Base-by-base conservation (phyloP, 208 protist species). In the Trypanosoma melophagium region DNA sequence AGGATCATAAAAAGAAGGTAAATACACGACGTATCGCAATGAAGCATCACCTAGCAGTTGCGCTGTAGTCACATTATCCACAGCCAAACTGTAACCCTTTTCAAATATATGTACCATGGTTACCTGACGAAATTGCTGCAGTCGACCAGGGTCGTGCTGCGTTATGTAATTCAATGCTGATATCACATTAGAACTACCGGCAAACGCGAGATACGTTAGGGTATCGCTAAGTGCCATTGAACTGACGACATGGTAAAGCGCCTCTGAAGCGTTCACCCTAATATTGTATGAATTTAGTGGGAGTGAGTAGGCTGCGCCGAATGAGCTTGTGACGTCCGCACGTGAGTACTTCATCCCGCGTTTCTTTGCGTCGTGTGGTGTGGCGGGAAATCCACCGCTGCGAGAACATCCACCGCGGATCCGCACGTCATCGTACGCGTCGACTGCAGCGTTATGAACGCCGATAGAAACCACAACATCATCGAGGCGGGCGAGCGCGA, bases 331-430 rank as follows among this genome's bases (percentile, higher is more conserved):
- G n/a, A 79, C 73, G 41, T 83, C 77, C n/a, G 68, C 72, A 31
- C 67, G 59, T 12, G 77, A 78, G 53, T 68, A 78, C 53, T 12
- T 17, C 77, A 83, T 79, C 1, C 68, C 73, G 47, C 77, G 71
- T 17, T 45, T 51, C 17, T 14, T 12, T 14, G 77, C 66, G 55
- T 83, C 77, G 4, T 50, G 58, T 4, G 77, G 77, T 0, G 72
- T 83, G 17, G 63, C 17, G n/a, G 77, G 77, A 58, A 83, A 83
- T 31, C 77, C 77, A 21, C 69, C 67, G 14, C 31, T 61, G 19
- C 40, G 44, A 3, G 22, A 13, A 40, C 77, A 83, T 9, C 54
- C 69, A 47, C 72, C 66, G 7, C 70, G 61, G 7, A 49, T 63
- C 5, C 41, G 54, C 5, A 40, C 35, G 14, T 19, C 49, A 24